Evolutionary conservation across 2,329 filamentous ascomycete species (phyloP).

Genomic region (Fonsecaea monophora): DNA sequence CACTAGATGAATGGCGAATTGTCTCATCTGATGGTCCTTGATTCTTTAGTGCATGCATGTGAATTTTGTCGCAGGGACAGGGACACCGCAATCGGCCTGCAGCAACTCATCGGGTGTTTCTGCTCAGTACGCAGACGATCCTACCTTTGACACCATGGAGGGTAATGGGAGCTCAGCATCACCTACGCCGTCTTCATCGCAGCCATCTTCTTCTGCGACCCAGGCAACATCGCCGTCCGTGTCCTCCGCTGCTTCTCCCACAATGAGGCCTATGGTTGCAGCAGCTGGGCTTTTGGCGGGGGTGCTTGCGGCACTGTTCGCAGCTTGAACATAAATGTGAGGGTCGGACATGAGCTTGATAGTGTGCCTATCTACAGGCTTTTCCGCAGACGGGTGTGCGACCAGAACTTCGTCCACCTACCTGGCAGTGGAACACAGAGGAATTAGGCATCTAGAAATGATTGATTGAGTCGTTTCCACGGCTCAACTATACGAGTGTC

Average conservation of each 20-base stretch:
- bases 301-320: neutral
- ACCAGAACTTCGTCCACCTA: neutral
- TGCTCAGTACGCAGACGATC: neutral
- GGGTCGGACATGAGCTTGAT: neutral
- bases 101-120: slow-evolving; percentile 4
- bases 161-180: neutral
- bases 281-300: neutral
- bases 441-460: neutral
- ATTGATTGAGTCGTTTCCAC: neutral
- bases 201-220: neutral
- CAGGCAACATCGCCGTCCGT: neutral
- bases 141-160: neutral
- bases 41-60: neutral
- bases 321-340: neutral
- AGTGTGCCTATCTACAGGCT: neutral
- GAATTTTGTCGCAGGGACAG: neutral
- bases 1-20: neutral
- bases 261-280: neutral
- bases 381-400: neutral
- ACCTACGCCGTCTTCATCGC: neutral
- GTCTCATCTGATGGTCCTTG: neutral
- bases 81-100: neutral
- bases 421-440: neutral
- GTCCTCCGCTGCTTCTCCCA: neutral
- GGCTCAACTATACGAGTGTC: neutral